These are phyloP conservation scores for Collariella sp. DNA, from an alignment of 495 filamentous ascomycete genomes.

Conservation along the genomic window DNA sequence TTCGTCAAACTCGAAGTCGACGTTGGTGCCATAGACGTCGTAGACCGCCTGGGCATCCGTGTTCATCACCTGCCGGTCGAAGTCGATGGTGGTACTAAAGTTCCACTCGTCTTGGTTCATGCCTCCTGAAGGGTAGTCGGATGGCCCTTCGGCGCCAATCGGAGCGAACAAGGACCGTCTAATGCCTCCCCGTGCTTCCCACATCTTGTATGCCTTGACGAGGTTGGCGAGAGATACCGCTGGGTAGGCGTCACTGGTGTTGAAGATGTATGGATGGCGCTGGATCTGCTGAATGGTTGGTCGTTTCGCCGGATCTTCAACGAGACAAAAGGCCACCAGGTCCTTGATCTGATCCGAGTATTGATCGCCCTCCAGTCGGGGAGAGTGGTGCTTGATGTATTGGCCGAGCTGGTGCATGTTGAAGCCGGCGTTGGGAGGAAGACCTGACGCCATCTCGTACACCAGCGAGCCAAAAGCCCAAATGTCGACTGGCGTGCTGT, in stretches of 20 bases:
- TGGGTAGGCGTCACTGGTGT: conserved; percentile 60
- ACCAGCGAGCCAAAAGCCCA: conserved; percentile 93
- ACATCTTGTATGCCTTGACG: conserved; percentile 71
- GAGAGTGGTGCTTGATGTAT: conserved; percentile 52
- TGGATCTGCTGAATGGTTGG: conserved; percentile 63
- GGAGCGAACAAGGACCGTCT: conserved; percentile 73
- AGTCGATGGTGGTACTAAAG: conserved; percentile 79
- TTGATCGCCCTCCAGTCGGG: conserved; percentile 64
- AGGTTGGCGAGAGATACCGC: conserved; percentile 60
- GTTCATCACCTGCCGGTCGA: conserved; percentile 53
- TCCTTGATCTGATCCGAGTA: conserved; percentile 69
- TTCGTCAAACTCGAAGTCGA: conserved; percentile 40
- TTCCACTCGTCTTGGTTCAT: conserved; percentile 71
- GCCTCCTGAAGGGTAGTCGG: conserved; percentile 30
- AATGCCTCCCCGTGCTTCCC: conserved; percentile 78
- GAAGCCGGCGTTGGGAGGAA: conserved; percentile 56
- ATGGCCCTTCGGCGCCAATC: conserved; percentile 58
- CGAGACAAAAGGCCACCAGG: conserved; percentile 71
- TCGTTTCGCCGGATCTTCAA: conserved; percentile 63
- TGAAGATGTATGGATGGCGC: conserved; percentile 52
- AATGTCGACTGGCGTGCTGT: conserved; percentile 73
- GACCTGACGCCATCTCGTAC: conserved; percentile 84
- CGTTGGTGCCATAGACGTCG: conserved; percentile 44
- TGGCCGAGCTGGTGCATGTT: conserved; percentile 47
- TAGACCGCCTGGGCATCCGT: conserved; percentile 40